These are phyloP conservation scores for Phytopythium litorale DNA, from an alignment of 352 stramenopile species.

Conservation along the genomic window DNA sequence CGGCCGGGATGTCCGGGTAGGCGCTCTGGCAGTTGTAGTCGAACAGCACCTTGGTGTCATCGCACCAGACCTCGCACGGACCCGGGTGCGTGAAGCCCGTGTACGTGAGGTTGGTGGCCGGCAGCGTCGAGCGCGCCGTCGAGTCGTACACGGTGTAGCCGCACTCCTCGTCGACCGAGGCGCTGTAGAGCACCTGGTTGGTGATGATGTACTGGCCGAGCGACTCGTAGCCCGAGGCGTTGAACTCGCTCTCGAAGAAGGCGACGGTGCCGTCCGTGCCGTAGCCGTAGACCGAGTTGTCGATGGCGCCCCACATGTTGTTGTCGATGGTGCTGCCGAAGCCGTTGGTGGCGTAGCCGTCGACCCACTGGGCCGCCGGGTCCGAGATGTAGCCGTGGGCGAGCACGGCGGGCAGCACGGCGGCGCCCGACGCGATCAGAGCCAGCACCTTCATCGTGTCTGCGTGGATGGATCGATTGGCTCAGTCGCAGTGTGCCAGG, in stretches of 20 bases:
- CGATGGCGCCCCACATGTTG: slow-evolving; percentile 32
- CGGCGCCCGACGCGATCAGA: slow-evolving; percentile 8
- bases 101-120: slow-evolving; percentile 31
- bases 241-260: slow-evolving; percentile 36
- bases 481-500: neutral
- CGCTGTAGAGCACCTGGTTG: slow-evolving; percentile 35
- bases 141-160: slow-evolving; percentile 35
- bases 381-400: slow-evolving; percentile 38
- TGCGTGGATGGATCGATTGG: neutral
- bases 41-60: slow-evolving; percentile 41
- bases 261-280: slow-evolving; percentile 27
- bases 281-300: slow-evolving; percentile 37
- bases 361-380: slow-evolving; percentile 27
- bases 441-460: slow-evolving; percentile 20
- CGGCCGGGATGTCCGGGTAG: slow-evolving; percentile 26
- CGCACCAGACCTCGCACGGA: slow-evolving; percentile 54
- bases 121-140: slow-evolving; percentile 21
- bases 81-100: slow-evolving; percentile 46
- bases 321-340: slow-evolving; percentile 40
- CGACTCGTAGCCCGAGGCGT: slow-evolving; percentile 34
- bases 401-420: slow-evolving; percentile 15
- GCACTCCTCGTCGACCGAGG: slow-evolving; percentile 32
- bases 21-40: slow-evolving; percentile 40
- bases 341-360: slow-evolving; percentile 38
- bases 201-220: slow-evolving; percentile 40